Conservation (phyloP, 345 rosid genomes). For the Raphanus raphanistrum region DNA sequence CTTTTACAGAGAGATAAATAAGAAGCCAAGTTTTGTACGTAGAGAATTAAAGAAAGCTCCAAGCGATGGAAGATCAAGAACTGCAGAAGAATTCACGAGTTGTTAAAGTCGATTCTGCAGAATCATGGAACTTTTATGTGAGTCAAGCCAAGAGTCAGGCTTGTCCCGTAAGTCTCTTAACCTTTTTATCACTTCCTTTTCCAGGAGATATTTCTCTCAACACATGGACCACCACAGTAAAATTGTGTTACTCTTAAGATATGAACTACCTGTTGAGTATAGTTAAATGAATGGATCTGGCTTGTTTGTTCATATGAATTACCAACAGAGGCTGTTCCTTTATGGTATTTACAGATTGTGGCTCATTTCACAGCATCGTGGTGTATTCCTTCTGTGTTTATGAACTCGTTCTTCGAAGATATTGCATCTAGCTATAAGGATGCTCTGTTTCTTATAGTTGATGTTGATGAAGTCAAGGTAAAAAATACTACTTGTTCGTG, state of each 20-base stretch:
- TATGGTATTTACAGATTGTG: slow-evolving; percentile 52
- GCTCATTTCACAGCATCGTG: slow-evolving; percentile 90
- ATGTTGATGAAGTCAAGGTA: slow-evolving; percentile 93
- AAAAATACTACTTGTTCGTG: not conserved
- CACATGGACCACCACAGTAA: not conserved
- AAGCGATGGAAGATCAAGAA: slow-evolving; percentile 48
- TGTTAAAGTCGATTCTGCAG: slow-evolving; percentile 57
- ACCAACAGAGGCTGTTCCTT: not conserved
- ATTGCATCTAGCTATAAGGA: slow-evolving; percentile 60
- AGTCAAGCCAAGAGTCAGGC: slow-evolving; percentile 60
- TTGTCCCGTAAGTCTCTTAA: slow-evolving; percentile 59
- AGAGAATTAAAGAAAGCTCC: slow-evolving; percentile 33
- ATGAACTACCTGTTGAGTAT: not conserved
- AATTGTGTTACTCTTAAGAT: not conserved
- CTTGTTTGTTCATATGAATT: not conserved
- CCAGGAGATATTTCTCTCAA: not conserved
- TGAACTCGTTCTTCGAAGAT: slow-evolving; percentile 77
- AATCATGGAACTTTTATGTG: slow-evolving; percentile 67
- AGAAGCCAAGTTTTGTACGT: not conserved
- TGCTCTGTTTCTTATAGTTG: slow-evolving; percentile 72
- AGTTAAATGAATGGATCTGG: not conserved
- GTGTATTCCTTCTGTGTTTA: slow-evolving; percentile 91
- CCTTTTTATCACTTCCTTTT: not conserved
- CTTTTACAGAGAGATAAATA: slow-evolving; percentile 1
- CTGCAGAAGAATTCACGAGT: slow-evolving; percentile 55